Base-by-base conservation (phyloP, 1,139 yeast genomes). In the Blastobotrys ciferrii region DNA sequence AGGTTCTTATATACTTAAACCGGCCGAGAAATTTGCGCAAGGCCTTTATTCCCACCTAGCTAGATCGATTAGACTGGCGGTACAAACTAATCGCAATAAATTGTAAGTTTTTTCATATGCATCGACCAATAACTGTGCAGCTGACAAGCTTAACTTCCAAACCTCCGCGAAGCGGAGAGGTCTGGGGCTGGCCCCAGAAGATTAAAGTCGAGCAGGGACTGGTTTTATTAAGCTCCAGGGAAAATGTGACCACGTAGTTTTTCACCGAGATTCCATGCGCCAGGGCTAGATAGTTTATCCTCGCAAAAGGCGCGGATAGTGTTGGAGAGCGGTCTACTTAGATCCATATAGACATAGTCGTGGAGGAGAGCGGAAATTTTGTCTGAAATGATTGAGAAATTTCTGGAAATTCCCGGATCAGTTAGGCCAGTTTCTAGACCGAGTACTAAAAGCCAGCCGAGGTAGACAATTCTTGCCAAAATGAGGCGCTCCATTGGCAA, bases 221-320 rank as follows among this genome's bases (percentile, higher is more conserved):
- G 9, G 9, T 23, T 23, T 9, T 6, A 23, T 9, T n/a, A n/a
- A 23, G 28, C 9, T 5, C 9, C 28, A 6, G 28, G 9, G 9
- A 23, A 23, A 5, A 23, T 9, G 28, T 15, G 5, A 15, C 40
- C 40, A 18, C 40, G 11, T 14, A 49, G 19, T 28, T 37, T 42
- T 4, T 37, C 37, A 15, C 52, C 52, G 4, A 49, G 19, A 30
- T 42, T 49, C 52, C 52, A 49, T 4, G 52, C 52, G 2, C 52
- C 52, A 5, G 43, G 43, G 13, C 37, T 40, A 4, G 42, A 28
- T n/a, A 49, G 32, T 17, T 30, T 45, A 5, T 30, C 44, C 14
- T 44, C 46, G 18, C 42, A 32, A 32, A 48, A 48, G 11, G 20
- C 42, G 40, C n/a, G 35, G 35, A 43, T 14, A n/a, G 13, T 36